A percentile compares a stretch with the other conserved stretches of the same genome.
phyloP scores from a whole-genome alignment of 2,329 filamentous ascomycete species.

The Aspergillus felis region DNA sequence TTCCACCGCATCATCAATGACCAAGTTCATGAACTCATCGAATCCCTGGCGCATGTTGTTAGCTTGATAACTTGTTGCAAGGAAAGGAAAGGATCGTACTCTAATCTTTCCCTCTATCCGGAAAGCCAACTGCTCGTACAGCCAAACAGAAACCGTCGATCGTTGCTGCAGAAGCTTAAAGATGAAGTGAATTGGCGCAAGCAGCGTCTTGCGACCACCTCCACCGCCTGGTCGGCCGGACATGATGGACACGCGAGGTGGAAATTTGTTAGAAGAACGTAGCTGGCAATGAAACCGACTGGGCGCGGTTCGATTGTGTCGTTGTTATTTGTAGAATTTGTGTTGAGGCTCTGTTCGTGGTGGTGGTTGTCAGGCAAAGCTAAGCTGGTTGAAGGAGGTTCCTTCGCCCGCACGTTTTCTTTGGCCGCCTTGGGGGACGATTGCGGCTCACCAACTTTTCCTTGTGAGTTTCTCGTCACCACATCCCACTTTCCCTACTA shows the following conservation, averaged over 20 bases:
- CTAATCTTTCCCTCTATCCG: constrained; percentile 95
- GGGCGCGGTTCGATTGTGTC: neutral
- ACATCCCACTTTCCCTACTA: constrained; percentile 22
- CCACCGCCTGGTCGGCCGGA: constrained; percentile 52
- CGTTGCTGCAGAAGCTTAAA: constrained; percentile 87
- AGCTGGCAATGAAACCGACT: neutral
- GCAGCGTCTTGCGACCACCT: constrained; percentile 62
- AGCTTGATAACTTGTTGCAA: constrained; percentile 3
- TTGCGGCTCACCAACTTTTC: constrained; percentile 31
- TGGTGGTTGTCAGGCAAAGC: constrained; percentile 3
- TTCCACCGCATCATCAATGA: constrained; percentile 92
- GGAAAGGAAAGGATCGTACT: constrained; percentile 49
- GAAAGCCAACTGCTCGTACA: constrained; percentile 92
- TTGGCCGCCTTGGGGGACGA: constrained; percentile 11
- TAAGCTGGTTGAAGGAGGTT: constrained; percentile 11
- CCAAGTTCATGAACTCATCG: constrained; percentile 99
- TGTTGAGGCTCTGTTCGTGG: neutral
- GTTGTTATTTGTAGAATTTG: neutral
- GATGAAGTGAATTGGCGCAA: constrained; percentile 81
- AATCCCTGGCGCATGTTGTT: constrained; percentile 65
- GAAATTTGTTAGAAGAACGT: constrained; percentile 4
- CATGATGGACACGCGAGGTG: constrained; percentile 36
- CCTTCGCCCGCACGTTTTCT: constrained; percentile 8
- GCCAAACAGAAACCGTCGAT: constrained; percentile 86
- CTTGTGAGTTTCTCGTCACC: constrained; percentile 20